phyloP scores from a whole-genome alignment of 352 stramenopile species.

The Phytopythium montanum region DNA sequence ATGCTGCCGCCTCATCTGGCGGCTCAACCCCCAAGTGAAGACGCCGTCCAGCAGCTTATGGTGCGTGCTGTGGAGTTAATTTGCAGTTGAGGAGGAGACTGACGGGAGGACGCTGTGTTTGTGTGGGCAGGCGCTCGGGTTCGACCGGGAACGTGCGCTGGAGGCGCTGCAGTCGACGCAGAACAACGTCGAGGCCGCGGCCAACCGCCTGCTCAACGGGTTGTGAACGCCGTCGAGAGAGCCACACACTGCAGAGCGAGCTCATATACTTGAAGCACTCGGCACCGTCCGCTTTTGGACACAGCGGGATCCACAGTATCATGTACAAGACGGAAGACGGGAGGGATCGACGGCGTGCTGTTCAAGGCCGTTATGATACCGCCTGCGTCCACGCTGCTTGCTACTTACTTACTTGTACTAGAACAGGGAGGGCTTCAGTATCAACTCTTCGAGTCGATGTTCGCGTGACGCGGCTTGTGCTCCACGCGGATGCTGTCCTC shows the following conservation, averaged over 20 bases:
- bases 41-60: slow-evolving; percentile 75
- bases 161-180: slow-evolving; percentile 64
- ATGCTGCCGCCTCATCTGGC: slow-evolving; percentile 59
- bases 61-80: too few species aligned
- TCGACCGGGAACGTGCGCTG: slow-evolving; percentile 68
- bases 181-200: slow-evolving; percentile 87
- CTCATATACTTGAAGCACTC: background rate
- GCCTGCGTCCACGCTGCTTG: background rate
- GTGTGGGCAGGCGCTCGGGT: slow-evolving; percentile 47
- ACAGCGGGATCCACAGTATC: too few species aligned
- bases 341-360: background rate
- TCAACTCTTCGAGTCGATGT: slow-evolving; percentile 1
- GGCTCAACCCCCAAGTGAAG: slow-evolving; percentile 62
- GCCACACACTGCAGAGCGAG: background rate
- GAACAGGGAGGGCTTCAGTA: background rate
- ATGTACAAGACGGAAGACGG: too few species aligned
- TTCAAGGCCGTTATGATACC: slow-evolving; percentile 1
- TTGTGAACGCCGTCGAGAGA: slow-evolving; percentile 23
- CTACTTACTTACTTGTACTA: background rate
- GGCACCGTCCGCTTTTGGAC: too few species aligned
- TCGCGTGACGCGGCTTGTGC: background rate
- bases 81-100: background rate
- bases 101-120: slow-evolving; percentile 3
- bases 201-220: slow-evolving; percentile 79
- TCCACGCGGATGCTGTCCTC: background rate